Base-by-base conservation (phyloP, 75 land plant genomes). In the Pinus taeda region DNA sequence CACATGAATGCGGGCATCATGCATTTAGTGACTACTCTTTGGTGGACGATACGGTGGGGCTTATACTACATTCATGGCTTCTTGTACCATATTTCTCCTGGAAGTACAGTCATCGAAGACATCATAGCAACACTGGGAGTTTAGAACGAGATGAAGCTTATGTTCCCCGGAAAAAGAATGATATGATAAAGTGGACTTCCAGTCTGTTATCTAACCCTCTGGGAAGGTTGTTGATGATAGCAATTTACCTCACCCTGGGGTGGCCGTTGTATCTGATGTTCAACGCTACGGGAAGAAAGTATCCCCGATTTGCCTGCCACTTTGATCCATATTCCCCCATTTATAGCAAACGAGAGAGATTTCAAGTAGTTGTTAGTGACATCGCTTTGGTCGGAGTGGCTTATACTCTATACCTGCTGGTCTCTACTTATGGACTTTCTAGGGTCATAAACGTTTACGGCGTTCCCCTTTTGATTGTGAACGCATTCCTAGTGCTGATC, bases 71-170 rank as follows among this genome's bases (percentile, higher is more conserved):
- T 67, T 90, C 93, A 2, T 75, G 57, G 37, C 75, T 90, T 39
- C 78, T 92, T 57, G 92, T 92, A 57, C 94, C 94, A 4, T 92
- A 89, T 81, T 92, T 92, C 82, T 92, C 94, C 0, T 92, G 92
- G 92, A 92, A 92, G 72, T 82, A 78, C 77, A 81, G 84, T 64
- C 94, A 92, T 80, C 86, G 92, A 37, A 74, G 94, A 56, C 94
- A 92, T 83, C 92, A 92, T 71, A 81, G 86, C 58, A 92, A 92
- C 88, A 92, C 89, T 3, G 94, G 87, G 0, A 87, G 90, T 39
- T 75, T 92, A 9, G 90, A 92, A 57, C 58, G 79, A 57, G 79
- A 74, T 61, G 79, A 83, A 57, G 86, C 80, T 57, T 77, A 60
- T 26, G 83, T 83, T 29, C 83, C 81, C 20, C 59, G 78, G 82